Conservation (phyloP, 345 rosid species). For the Eucalyptus regnans region DNA sequence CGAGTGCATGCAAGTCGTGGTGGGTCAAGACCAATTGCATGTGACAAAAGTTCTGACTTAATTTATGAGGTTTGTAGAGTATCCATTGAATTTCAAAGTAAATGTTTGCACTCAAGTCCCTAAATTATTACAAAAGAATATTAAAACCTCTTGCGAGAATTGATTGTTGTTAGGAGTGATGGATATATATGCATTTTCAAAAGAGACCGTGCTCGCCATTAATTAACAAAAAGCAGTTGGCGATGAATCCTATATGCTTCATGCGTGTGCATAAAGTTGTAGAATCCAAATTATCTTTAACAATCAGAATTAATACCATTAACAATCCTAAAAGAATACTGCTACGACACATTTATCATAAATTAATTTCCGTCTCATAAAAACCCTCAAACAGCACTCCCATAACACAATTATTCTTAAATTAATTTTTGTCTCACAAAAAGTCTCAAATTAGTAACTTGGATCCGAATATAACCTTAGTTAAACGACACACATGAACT, state of each 20-base stretch:
- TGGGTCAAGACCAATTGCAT: background rate
- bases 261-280: background rate
- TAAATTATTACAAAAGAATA: background rate
- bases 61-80: background rate
- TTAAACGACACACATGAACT: fast-evolving
- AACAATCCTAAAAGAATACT: background rate
- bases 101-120: background rate
- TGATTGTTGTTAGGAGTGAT: background rate
- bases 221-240: background rate
- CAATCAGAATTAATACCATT: background rate
- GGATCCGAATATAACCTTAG: background rate
- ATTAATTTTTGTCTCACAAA: background rate
- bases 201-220: background rate
- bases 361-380: background rate
- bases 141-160: background rate
- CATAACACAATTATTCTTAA: background rate
- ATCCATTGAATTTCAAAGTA: background rate
- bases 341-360: fast-evolving
- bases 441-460: background rate
- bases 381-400: background rate
- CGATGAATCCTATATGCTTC: background rate
- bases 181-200: background rate
- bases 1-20: background rate
- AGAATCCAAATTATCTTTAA: background rate
- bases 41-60: background rate